These are phyloP conservation scores for Arachnomyces sp. DNA, from an alignment of 2,329 filamentous ascomycete genomes.

Conservation along the genomic window DNA sequence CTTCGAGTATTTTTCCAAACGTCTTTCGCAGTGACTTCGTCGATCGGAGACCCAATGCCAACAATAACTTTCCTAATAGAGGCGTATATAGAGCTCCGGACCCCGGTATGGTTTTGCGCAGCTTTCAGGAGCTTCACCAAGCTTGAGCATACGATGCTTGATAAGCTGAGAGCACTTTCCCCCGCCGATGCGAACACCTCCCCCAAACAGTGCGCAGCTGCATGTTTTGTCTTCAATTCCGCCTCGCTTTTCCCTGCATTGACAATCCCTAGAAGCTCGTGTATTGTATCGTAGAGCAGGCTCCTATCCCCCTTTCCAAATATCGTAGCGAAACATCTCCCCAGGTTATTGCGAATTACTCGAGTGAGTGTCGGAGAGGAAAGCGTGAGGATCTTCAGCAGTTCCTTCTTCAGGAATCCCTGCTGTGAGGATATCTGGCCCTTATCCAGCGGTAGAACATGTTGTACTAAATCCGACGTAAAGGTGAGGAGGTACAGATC, in stretches of 20 bases:
- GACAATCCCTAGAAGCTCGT: conserved; percentile 69
- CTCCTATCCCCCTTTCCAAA: conserved; percentile 82
- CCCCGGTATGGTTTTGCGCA: conserved; percentile 68
- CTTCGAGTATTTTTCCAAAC: conserved; percentile 86
- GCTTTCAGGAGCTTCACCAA: conserved; percentile 73
- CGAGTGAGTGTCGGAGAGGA: conserved; percentile 72
- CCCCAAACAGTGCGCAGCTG: conserved; percentile 76
- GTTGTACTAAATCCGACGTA: conserved; percentile 69
- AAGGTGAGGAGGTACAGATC: conserved; percentile 89
- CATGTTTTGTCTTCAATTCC: conserved; percentile 73
- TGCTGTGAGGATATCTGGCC: conserved; percentile 85
- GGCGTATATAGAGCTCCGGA: conserved; percentile 68
- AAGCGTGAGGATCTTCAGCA: conserved; percentile 86
- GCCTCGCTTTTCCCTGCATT: conserved; percentile 68
- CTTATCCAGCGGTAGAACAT: conserved; percentile 64
- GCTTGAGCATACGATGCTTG: conserved; percentile 62
- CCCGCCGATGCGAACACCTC: conserved; percentile 87
- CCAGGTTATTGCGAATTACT: conserved; percentile 82
- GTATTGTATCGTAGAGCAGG: conserved; percentile 87
- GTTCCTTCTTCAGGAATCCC: conserved; percentile 83
- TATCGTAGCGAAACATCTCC: conserved; percentile 72
- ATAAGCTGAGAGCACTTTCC: conserved; percentile 80
- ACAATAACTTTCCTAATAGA: conserved; percentile 66
- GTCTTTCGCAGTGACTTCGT: conserved; percentile 78
- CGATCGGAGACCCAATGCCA: conserved; percentile 68